Base-by-base conservation (phyloP, 176 grass and related monocot species). In the Bonia amplexicaulis region DNA sequence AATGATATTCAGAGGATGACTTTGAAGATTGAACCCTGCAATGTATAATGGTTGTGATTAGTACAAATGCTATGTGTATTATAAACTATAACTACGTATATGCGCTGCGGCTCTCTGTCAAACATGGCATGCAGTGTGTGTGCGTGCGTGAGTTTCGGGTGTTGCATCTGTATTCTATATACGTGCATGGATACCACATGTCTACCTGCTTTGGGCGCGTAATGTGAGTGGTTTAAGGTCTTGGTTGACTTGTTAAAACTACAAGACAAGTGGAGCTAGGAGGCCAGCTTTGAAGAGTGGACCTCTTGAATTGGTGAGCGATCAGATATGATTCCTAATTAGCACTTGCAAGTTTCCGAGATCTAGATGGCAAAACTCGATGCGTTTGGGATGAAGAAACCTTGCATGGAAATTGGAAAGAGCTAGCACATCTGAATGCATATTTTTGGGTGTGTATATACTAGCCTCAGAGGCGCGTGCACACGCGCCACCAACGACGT, bases 281-380 rank as follows among this genome's bases (percentile, higher is more conserved):
- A 47, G 53, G 54, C 39, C 39, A 19, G 29, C 61, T 31, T 65
- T 65, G 62, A 33, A 65, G 62, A 69, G 26, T 62, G 59, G 20
- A 39, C 61, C 66, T 85, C 78, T 72, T 82, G 66, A 90, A 54
- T 71, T 12, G 58, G 59, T 79, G 73, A 45, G 65, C 29, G 23
- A 73, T 73, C 55, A 65, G 11, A 86, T 82, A 86, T 86, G 79
- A 51, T 90, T 90, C 66, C 22, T 78, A 90, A 77, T 69, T 86
- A 42, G 65, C 35, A 49, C 1, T 59, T 62, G 40, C 44, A 59
- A 60, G 74, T 37, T 82, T 78, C 67, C 57, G 12, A 86, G 84
- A 70, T 67, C 61, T 37, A 60, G 71, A 40, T 76, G 49, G 60
- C 49, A 82, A 76, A 66, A 46, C 26, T 26, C 47, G 19, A 68